These are phyloP conservation scores for Grigorovia jiainica DNA, from an alignment of 805 yeast genomes.

Conservation along the genomic window DNA sequence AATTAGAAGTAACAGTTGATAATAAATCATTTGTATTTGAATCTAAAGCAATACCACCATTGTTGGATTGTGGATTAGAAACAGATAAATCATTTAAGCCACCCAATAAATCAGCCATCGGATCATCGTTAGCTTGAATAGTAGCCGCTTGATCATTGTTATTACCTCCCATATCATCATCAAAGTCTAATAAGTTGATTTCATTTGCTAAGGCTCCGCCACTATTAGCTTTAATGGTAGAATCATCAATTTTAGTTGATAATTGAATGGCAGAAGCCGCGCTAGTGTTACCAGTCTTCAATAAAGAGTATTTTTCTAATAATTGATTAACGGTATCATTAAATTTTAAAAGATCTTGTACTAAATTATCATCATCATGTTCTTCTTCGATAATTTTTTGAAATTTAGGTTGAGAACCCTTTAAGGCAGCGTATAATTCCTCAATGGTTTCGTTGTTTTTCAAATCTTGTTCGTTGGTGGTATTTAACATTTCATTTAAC, in stretches of 20 bases:
- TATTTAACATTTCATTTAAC: slow-evolving; percentile 73
- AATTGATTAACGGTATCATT: slow-evolving; percentile 70
- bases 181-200: slow-evolving; percentile 66
- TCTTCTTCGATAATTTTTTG: slow-evolving; percentile 79
- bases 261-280: slow-evolving; percentile 40
- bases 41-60: not conserved
- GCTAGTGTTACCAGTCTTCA: slow-evolving; percentile 48
- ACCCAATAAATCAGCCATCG: slow-evolving; percentile 60
- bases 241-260: slow-evolving; percentile 13
- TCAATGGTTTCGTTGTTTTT: slow-evolving; percentile 53
- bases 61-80: slow-evolving; percentile 7
- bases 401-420: slow-evolving; percentile 78
- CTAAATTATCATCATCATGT: slow-evolving; percentile 55
- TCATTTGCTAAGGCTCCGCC: slow-evolving; percentile 32
- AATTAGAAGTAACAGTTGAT: not conserved
- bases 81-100: slow-evolving; percentile 60
- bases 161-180: slow-evolving; percentile 35
- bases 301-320: slow-evolving; percentile 52
- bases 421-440: slow-evolving; percentile 71
- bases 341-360: slow-evolving; percentile 52
- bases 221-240: slow-evolving; percentile 21
- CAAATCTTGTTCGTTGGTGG: slow-evolving; percentile 32
- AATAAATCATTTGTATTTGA: not conserved
- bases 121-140: slow-evolving; percentile 17
- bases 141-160: slow-evolving; percentile 14